Conservation (phyloP, 495 filamentous ascomycete genomes). For the Glutinoglossum americanum region DNA sequence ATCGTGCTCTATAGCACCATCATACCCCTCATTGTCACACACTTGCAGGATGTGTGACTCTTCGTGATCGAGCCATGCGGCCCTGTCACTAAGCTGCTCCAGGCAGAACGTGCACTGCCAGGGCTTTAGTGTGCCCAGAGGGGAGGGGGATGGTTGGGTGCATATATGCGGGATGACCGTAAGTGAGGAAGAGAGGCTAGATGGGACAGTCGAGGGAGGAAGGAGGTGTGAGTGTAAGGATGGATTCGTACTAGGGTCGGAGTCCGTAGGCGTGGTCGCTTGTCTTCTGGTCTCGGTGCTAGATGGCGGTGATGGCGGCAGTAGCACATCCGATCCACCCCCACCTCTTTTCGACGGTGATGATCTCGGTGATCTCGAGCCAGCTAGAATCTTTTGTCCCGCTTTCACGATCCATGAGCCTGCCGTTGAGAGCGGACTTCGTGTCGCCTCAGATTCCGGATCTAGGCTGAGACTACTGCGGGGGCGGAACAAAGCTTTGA, state of each 20-base stretch:
- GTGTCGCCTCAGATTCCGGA: neutral
- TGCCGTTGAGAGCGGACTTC: neutral
- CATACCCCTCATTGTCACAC: neutral
- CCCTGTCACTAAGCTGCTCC: neutral
- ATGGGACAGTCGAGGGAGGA: neutral
- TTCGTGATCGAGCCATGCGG: neutral
- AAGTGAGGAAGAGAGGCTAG: neutral
- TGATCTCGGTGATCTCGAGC: neutral
- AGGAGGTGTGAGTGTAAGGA: neutral
- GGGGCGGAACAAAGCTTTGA: neutral
- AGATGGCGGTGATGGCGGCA: neutral
- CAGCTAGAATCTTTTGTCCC: neutral
- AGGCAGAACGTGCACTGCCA: neutral
- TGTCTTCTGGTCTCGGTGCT: neutral
- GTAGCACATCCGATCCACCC: neutral
- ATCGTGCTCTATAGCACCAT: neutral
- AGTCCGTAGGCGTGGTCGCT: neutral
- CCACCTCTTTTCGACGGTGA: neutral
- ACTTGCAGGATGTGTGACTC: neutral
- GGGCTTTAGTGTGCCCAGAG: neutral
- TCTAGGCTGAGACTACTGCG: neutral
- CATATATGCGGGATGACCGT: neutral
- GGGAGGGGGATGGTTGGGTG: neutral
- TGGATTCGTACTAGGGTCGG: neutral
- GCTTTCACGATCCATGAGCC: neutral